Evolutionary conservation across 331 rosid species (phyloP), one percentile per base, ranked within the genome.

Genomic region (Quercus phellos): DNA sequence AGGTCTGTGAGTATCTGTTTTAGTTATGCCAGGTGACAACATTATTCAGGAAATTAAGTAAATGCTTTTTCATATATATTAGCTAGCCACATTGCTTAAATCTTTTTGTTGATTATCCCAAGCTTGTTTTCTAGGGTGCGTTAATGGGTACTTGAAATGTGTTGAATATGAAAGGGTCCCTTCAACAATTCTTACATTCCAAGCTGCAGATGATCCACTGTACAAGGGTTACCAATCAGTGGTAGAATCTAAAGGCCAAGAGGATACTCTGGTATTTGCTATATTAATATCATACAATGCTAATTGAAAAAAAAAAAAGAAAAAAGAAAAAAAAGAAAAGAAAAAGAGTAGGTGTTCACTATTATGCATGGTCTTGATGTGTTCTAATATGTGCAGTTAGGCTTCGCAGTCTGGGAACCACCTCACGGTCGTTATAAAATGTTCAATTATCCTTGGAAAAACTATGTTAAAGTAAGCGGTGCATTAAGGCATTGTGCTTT

Each of bases 401-500:
- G 85, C 61, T 91, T 91, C 77, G 97, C 97, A 38, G 53, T 87
- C 53, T 91, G 94, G 94, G 97, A 91, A 78, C 97, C 97, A 50
- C 97, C 97, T 32, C 97, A 91, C 77, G 97, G 94, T 21, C 93
- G 86, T 54, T 90, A 90, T 75, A 87, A 77, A 73, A 77, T 46
- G 75, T 88, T 87, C 83, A 77, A 81, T 22, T 90, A 91, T 85
- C 94, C 97, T n/a, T 91, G 94, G 94, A 85, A 58, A 87, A 84
- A 78, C 85, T 91, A 87, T 51, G 84, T 81, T 78, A 83, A 87
- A 82, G 81, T 90, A 4, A 74, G 91, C 55, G 97, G 94, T 67
- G 90, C 97, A 73, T 69, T 91, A 72, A 90, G 97, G 85, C 91
- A 90, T 72, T 91, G 94, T 76, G 94, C 97, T 42, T 82, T 88